A percentile compares a stretch with the other conserved stretches of the same genome.
Conservation (phyloP, 2,329 filamentous ascomycete species). For the Epichloe brachyelytri region DNA sequence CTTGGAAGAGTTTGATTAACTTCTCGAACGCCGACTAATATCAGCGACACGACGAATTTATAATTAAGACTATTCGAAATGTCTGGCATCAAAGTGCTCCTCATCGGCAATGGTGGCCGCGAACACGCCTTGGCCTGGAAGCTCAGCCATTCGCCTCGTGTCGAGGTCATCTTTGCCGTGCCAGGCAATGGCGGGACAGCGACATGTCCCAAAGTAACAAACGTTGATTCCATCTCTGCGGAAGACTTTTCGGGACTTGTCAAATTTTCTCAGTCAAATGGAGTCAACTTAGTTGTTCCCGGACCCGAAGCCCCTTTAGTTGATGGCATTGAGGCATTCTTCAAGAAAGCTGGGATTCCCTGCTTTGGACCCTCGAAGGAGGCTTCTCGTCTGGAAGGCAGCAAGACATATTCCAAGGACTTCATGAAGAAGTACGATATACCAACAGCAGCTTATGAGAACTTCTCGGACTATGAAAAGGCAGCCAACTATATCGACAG, state of each 20-base stretch:
- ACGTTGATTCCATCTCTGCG: slow-evolving; percentile 54
- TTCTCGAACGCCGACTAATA: background rate
- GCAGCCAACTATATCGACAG: slow-evolving; percentile 63
- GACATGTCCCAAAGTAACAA: slow-evolving; percentile 55
- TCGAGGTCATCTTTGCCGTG: slow-evolving; percentile 59
- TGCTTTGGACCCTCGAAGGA: slow-evolving; percentile 77
- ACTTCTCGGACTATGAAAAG: slow-evolving; percentile 66
- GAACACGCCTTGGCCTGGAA: slow-evolving; percentile 96
- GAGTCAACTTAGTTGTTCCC: slow-evolving; percentile 72
- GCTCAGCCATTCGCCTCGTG: slow-evolving; percentile 65
- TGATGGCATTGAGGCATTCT: slow-evolving; percentile 76
- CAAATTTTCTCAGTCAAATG: slow-evolving; percentile 56
- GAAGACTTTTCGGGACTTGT: slow-evolving; percentile 72
- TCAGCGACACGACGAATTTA: background rate
- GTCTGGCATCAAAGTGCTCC: slow-evolving; percentile 53
- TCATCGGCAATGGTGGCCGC: slow-evolving; percentile 86
- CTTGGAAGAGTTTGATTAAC: background rate
- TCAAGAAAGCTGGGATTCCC: slow-evolving; percentile 58
- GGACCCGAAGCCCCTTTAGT: slow-evolving; percentile 92
- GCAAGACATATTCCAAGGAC: slow-evolving; percentile 94
- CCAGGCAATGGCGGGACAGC: slow-evolving; percentile 84
- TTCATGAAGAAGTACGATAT: slow-evolving; percentile 90
- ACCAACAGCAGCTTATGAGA: slow-evolving; percentile 81
- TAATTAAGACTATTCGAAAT: slow-evolving; percentile 8
- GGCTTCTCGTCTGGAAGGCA: slow-evolving; percentile 85